Evolutionary conservation across 1,284 basidiomycete genomes (phyloP), one percentile per base, ranked within the genome.

Genomic region (Xerocomus subilludens): DNA sequence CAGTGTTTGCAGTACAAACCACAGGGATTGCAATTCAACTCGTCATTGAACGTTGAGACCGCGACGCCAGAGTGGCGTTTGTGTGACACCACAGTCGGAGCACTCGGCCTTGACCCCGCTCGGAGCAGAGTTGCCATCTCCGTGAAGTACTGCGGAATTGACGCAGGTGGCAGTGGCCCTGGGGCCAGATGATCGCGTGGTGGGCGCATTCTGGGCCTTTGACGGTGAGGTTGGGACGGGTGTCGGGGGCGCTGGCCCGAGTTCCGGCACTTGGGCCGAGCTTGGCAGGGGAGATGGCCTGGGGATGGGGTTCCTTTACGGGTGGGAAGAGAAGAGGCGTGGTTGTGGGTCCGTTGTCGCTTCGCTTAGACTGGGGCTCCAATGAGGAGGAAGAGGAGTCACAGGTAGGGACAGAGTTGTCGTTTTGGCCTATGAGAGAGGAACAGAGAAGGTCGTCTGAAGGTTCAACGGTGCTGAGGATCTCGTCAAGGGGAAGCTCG

Each of bases 51-150:
- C 93, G 77, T 94, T 95, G 77, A 95, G 84, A 1, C 94, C 94
- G 18, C 93, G 88, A 47, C 94, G 87, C 93, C 94, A 95, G 38
- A 95, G 88, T 25, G 93, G 93, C 0, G 94, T 95, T 78, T 94
- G 93, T 2, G 93, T 95, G 10, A 94, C 93, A 45, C 94, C 93
- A 79, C 93, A 95, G 83, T 95, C 94, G 23, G 91, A 91, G 79
- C 93, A 94, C 79, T 95, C 94, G 20, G 92, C 92, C 85, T 94
- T 95, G 75, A 93, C 91, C 55, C 93, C 92, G n/a, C 92, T 92
- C 4, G 93, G 93, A 6, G 89, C 89, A 47, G 88, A 85, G 72
- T 79, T 79, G n/a, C 77, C 64, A 51, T 74, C 78, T 9, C 72
- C 69, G 18, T 76, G 78, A 53, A 82, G 85, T 47, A 87, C 82